Conservation (phyloP, 2,329 filamentous ascomycete species). For the Xenoacremonium recifei region DNA sequence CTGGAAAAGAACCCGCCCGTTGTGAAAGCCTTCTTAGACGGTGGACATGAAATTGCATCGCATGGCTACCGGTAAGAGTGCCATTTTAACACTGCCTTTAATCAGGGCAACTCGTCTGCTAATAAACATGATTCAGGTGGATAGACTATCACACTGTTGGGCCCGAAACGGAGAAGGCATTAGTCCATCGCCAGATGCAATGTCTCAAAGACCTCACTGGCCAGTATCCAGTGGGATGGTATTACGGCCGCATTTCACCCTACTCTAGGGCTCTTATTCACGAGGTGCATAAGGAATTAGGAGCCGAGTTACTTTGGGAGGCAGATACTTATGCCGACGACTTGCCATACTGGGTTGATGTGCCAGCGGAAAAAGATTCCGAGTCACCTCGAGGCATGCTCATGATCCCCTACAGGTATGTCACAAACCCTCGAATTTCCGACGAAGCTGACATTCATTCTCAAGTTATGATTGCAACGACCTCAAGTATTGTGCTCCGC, state of each 20-base stretch:
- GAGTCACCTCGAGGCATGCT: conserved; percentile 45
- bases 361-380: conserved; percentile 44
- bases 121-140: too few species aligned
- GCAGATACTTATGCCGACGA: conserved; percentile 54
- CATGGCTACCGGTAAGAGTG: too few species aligned
- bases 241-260: conserved; percentile 45
- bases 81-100: too few species aligned
- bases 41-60: conserved; percentile 50
- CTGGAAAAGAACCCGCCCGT: conserved; percentile 48
- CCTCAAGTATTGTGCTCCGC: conserved; percentile 40
- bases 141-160: conserved; percentile 47
- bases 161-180: conserved; percentile 45
- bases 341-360: conserved; percentile 54
- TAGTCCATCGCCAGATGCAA: conserved; percentile 42
- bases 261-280: conserved; percentile 45
- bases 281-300: conserved; percentile 51
- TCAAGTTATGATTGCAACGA: conserved; percentile 57
- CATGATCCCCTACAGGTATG: conserved; percentile 54
- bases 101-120: too few species aligned
- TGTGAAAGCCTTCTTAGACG: conserved; percentile 44
- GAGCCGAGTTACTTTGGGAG: conserved; percentile 47
- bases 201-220: conserved; percentile 42
- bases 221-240: conserved; percentile 47
- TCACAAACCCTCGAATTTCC: too few species aligned
- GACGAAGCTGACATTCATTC: too few species aligned